These are phyloP conservation scores for Hortiboletus rubellus DNA, from an alignment of 1,284 basidiomycete genomes.

Conservation along the genomic window DNA sequence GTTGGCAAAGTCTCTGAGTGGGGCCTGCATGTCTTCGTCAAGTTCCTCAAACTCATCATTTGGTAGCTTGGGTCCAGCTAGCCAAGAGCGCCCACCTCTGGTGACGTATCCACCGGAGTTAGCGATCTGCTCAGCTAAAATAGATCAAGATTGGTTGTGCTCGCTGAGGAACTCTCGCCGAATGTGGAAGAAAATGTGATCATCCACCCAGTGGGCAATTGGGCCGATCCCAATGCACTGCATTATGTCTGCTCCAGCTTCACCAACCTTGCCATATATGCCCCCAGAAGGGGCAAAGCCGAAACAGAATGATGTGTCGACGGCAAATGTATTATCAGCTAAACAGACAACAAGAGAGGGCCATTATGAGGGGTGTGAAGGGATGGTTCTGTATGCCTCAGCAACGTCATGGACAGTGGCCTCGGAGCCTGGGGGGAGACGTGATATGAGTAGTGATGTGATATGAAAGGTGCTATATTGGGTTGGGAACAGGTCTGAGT, in stretches of 20 bases:
- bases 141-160: fast-evolving
- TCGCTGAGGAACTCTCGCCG: fast-evolving
- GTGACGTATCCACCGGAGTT: fast-evolving
- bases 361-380: conserved; percentile 38
- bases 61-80: not conserved
- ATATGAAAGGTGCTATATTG: conserved; percentile 13
- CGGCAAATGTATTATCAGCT: not conserved
- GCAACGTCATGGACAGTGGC: conserved; percentile 10
- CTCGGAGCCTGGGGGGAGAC: conserved; percentile 37
- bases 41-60: not conserved
- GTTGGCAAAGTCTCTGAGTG: not conserved
- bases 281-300: not conserved
- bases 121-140: not conserved
- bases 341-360: conserved; percentile 31
- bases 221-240: not conserved
- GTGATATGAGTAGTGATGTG: conserved; percentile 27
- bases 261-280: not conserved
- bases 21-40: not conserved
- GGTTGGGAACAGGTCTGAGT: conserved; percentile 17
- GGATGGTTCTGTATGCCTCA: conserved; percentile 38
- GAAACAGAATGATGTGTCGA: not conserved
- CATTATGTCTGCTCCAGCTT: not conserved
- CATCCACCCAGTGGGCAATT: not conserved
- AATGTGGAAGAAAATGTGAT: not conserved
- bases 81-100: not conserved